Evolutionary conservation across 176 grass and related monocot species (phyloP).

Genomic region (Cenchrus americanus): DNA sequence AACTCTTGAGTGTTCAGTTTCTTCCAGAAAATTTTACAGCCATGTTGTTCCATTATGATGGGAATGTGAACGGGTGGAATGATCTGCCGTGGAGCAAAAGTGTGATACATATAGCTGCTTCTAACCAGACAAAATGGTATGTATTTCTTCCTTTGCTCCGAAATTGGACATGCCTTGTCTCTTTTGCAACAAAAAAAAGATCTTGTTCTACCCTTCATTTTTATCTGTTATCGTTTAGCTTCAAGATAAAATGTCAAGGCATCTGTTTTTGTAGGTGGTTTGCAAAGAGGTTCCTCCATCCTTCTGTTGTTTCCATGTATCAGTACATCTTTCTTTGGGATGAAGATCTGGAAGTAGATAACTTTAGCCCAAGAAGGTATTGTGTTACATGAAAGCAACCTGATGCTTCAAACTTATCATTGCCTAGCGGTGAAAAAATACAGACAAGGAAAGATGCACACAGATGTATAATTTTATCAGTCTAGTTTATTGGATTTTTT

Average conservation of each 20-base stretch:
- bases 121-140: constrained; percentile 93
- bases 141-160: constrained; percentile 30
- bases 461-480: neutral
- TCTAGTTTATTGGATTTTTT: constrained; percentile 12
- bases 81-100: constrained; percentile 78
- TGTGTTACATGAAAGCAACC: constrained; percentile 12
- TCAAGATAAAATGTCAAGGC: constrained; percentile 25
- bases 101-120: constrained; percentile 87
- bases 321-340: constrained; percentile 96
- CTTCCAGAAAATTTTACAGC: constrained; percentile 94
- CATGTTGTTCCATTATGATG: constrained; percentile 98
- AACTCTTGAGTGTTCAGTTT: constrained; percentile 84
- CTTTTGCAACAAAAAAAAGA: neutral
- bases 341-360: constrained; percentile 80
- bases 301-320: constrained; percentile 74
- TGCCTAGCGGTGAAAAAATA: neutral
- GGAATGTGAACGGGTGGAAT: constrained; percentile 87
- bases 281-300: constrained; percentile 96
- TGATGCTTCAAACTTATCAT: constrained; percentile 17
- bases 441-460: neutral
- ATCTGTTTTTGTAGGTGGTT: constrained; percentile 77
- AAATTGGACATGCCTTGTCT: constrained; percentile 21
- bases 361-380: constrained; percentile 82
- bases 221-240: constrained; percentile 28
- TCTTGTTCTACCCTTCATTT: neutral